Evolutionary conservation across 192 early-diverging fungal species (phyloP).

Genomic region (Coemansia sp.): DNA sequence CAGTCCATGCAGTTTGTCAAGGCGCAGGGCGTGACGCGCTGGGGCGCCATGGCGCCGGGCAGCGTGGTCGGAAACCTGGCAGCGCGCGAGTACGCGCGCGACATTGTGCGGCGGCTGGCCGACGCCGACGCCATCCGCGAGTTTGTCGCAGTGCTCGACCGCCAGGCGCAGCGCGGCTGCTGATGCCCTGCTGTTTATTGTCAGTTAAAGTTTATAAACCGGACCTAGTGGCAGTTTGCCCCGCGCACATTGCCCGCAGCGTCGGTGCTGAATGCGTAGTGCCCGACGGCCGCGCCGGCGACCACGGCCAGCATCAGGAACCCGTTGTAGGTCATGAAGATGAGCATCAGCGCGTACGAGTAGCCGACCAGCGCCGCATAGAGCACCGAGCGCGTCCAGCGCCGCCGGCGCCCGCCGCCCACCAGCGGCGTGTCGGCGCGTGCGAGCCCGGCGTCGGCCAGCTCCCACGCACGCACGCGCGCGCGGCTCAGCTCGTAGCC

Average conservation of each 20-base stretch:
- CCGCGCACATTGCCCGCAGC: constrained; percentile 41
- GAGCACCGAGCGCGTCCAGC: constrained; percentile 58
- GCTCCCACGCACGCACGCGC: constrained; percentile 41
- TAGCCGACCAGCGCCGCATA: constrained; percentile 65
- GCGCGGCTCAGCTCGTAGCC: constrained; percentile 36
- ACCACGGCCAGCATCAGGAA: constrained; percentile 66
- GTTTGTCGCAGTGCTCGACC: constrained; percentile 40
- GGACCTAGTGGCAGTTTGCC: constrained; percentile 46
- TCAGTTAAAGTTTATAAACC: too few relatives aligned
- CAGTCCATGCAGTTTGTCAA: constrained; percentile 77
- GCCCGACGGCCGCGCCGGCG: constrained; percentile 64
- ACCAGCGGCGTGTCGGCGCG: constrained; percentile 19
- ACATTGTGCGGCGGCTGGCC: constrained; percentile 58
- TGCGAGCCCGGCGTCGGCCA: background rate
- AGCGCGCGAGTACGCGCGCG: constrained; percentile 78
- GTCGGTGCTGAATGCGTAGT: constrained; percentile 53
- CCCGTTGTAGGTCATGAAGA: constrained; percentile 83
- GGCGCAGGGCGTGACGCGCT: constrained; percentile 72
- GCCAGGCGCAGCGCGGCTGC: constrained; percentile 39
- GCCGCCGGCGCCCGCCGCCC: constrained; percentile 31
- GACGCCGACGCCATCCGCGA: constrained; percentile 22
- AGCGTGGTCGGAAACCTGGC: constrained; percentile 86
- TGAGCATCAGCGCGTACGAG: constrained; percentile 72
- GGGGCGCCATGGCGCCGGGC: constrained; percentile 81
- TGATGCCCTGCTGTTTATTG: background rate